These are phyloP conservation scores for Chlorociboria aeruginascens DNA, from an alignment of 495 filamentous ascomycete species.

Conservation along the genomic window DNA sequence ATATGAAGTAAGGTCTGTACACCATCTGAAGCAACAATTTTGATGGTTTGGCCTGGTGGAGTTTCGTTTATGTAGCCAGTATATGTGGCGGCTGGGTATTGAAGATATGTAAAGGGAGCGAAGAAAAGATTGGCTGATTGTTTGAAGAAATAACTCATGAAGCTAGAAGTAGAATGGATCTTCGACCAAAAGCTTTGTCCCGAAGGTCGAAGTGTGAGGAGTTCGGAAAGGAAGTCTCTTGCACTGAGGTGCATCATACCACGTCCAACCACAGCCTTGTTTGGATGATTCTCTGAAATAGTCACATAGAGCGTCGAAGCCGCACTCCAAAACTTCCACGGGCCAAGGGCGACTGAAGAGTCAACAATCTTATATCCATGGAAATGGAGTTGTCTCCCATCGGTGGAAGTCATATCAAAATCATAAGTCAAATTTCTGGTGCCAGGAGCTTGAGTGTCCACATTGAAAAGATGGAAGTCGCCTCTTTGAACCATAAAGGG, in stretches of 20 bases:
- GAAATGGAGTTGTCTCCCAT: slow-evolving; percentile 40
- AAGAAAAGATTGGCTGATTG: slow-evolving; percentile 44
- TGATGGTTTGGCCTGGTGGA: slow-evolving; percentile 22
- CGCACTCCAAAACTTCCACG: slow-evolving; percentile 44
- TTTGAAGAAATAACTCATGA: slow-evolving; percentile 44
- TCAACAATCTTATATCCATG: slow-evolving; percentile 53
- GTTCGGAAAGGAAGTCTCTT: slow-evolving; percentile 43
- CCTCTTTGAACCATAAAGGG: slow-evolving; percentile 50
- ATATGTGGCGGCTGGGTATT: slow-evolving; percentile 36
- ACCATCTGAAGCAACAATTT: slow-evolving; percentile 37
- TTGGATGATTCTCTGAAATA: slow-evolving; percentile 26
- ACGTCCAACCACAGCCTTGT: slow-evolving; percentile 32
- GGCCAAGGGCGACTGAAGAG: slow-evolving; percentile 41
- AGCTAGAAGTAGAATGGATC: slow-evolving; percentile 31
- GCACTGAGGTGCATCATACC: slow-evolving; percentile 48
- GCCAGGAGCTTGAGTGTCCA: slow-evolving; percentile 39
- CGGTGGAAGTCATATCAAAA: slow-evolving; percentile 42
- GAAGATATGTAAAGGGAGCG: slow-evolving; percentile 38
- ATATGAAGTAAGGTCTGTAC: slow-evolving; percentile 39
- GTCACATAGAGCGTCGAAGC: slow-evolving; percentile 53
- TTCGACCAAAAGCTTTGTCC: slow-evolving; percentile 33
- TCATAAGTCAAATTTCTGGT: slow-evolving; percentile 48
- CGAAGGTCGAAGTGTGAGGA: slow-evolving; percentile 39
- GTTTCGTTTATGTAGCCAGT: slow-evolving; percentile 39
- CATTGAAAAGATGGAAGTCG: slow-evolving; percentile 45